These are phyloP conservation scores for Paramarasmius palmivorus DNA, from an alignment of 1,284 basidiomycete species.

Conservation along the genomic window DNA sequence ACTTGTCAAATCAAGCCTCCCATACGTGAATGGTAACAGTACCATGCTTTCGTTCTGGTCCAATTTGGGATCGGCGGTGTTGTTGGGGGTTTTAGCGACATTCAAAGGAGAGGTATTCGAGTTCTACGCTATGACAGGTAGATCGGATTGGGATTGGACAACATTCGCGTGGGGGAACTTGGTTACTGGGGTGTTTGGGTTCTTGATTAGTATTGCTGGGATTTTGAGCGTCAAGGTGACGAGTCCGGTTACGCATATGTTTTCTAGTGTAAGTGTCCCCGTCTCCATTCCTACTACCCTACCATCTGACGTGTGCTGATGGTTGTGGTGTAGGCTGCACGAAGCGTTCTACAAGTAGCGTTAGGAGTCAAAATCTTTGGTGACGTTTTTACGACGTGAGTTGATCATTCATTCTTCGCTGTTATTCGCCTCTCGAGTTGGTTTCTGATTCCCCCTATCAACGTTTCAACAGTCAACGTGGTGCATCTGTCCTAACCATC, in stretches of 20 bases:
- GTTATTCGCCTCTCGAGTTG: neutral
- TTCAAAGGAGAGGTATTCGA: slow-evolving; percentile 43
- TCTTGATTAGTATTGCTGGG: slow-evolving; percentile 54
- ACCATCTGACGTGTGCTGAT: neutral
- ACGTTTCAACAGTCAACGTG: slow-evolving; percentile 39
- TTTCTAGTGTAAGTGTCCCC: slow-evolving; percentile 57
- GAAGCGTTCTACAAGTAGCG: slow-evolving; percentile 59
- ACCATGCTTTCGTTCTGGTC: slow-evolving; percentile 59
- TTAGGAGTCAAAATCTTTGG: slow-evolving; percentile 54
- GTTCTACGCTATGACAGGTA: slow-evolving; percentile 29
- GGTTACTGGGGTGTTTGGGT: slow-evolving; percentile 58
- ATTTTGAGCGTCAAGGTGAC: slow-evolving; percentile 59
- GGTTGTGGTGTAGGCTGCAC: slow-evolving; percentile 42
- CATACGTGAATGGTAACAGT: slow-evolving; percentile 48
- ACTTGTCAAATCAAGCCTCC: slow-evolving; percentile 54
- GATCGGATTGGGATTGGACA: slow-evolving; percentile 32
- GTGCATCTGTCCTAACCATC: slow-evolving; percentile 48
- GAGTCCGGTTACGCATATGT: slow-evolving; percentile 61
- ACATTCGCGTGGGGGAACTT: slow-evolving; percentile 51
- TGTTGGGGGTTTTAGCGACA: slow-evolving; percentile 47
- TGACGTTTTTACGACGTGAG: slow-evolving; percentile 52
- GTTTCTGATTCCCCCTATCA: slow-evolving; percentile 9
- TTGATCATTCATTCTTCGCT: slow-evolving; percentile 3
- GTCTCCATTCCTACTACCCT: too few relatives aligned
- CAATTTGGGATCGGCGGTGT: slow-evolving; percentile 48